Conservation (phyloP, 208 protist species). For the Trichomonas tenax region DNA sequence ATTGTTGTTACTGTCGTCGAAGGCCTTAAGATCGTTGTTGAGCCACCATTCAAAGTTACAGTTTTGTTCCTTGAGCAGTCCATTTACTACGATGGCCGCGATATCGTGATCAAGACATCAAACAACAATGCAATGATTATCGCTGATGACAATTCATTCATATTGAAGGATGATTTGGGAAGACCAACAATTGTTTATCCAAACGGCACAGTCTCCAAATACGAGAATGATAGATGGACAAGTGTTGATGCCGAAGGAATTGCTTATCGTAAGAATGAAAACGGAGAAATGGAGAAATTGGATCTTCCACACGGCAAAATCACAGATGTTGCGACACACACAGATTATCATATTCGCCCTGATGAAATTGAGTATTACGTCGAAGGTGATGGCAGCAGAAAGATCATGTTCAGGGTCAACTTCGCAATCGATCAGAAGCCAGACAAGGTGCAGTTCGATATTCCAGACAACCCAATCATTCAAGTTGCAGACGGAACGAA, state of each 20-base stretch:
- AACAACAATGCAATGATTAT: neutral
- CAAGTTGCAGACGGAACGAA: neutral
- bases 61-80: neutral
- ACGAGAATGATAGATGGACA: neutral
- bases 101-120: neutral
- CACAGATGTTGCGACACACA: neutral
- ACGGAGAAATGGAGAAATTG: neutral
- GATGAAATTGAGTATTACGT: slow-evolving; percentile 15
- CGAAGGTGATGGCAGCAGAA: neutral
- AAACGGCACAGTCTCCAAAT: neutral
- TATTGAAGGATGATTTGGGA: neutral
- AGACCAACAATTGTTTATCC: neutral
- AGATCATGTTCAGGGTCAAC: neutral
- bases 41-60: neutral
- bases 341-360: neutral
- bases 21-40: neutral
- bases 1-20: neutral
- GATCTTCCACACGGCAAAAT: neutral
- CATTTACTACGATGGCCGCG: neutral
- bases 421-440: neutral
- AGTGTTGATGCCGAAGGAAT: neutral
- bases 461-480: neutral
- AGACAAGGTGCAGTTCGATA: neutral
- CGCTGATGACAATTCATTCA: neutral
- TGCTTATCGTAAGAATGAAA: neutral